Conservation (phyloP, 805 yeast genomes). For the Cyberlindnera xylosilytica region DNA sequence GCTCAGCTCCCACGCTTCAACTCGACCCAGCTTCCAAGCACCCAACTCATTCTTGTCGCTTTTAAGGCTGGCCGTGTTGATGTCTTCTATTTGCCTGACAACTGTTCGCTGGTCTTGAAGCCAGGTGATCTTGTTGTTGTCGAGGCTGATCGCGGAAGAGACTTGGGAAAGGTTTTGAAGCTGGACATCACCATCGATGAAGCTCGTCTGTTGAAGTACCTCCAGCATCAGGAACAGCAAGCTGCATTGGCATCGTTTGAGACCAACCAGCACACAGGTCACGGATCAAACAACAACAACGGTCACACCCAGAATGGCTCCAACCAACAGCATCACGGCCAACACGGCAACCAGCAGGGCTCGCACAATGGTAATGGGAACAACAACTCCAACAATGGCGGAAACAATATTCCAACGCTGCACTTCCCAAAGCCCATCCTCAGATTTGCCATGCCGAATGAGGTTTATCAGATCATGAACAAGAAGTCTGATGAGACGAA, state of each 20-base stretch:
- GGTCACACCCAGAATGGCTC: not conserved
- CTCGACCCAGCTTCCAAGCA: constrained; percentile 23
- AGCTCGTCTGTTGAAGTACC: constrained; percentile 68
- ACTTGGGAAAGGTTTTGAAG: constrained; percentile 70
- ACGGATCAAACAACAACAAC: constrained; percentile 1
- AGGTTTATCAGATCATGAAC: constrained; percentile 55
- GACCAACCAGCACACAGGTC: not conserved
- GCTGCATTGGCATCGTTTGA: constrained; percentile 40
- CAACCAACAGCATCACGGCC: not conserved
- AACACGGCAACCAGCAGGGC: no score
- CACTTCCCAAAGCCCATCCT: constrained; percentile 68
- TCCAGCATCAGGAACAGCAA: constrained; percentile 70
- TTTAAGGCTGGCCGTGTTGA: constrained; percentile 81
- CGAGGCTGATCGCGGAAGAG: constrained; percentile 84
- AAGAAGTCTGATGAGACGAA: constrained; percentile 72
- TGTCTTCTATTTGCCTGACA: constrained; percentile 59
- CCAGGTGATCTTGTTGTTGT: constrained; percentile 69
- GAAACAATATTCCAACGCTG: constrained; percentile 20
- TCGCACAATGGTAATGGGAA: no score
- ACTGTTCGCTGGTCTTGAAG: constrained; percentile 35
- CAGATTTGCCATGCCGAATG: constrained; percentile 73
- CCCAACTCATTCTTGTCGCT: constrained; percentile 56
- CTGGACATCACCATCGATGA: constrained; percentile 61
- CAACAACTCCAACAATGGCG: no score
- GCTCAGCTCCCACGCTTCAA: constrained; percentile 24